These are phyloP conservation scores for Aspergillus sp. DNA, from an alignment of 2,329 filamentous ascomycete genomes.

Conservation along the genomic window DNA sequence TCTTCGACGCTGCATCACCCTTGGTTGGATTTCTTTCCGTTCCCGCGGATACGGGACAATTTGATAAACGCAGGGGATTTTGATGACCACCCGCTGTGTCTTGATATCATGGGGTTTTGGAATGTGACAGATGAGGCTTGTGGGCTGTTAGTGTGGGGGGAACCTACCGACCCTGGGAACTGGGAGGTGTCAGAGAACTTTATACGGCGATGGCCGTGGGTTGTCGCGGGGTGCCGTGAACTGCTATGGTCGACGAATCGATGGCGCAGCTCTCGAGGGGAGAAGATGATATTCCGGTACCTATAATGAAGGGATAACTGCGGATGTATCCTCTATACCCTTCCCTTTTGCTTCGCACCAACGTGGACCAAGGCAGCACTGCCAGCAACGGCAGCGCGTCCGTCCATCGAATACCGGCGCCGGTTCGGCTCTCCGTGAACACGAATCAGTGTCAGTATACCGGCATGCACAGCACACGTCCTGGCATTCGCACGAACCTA, in stretches of 20 bases:
- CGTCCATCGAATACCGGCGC: no score
- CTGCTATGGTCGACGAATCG: constrained; percentile 28
- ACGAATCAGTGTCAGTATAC: no score
- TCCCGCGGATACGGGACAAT: constrained; percentile 43
- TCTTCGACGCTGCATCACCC: constrained; percentile 42
- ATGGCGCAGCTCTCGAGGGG: constrained; percentile 28
- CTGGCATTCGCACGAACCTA: no score
- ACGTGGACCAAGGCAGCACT: no score
- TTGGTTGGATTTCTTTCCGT: constrained; percentile 34
- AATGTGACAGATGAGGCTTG: constrained; percentile 20
- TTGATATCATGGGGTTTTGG: constrained; percentile 38
- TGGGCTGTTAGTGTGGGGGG: constrained; percentile 51
- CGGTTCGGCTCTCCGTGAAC: no score
- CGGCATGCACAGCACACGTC: no score
- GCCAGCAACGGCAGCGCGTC: no score
- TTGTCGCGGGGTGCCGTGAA: constrained; percentile 28
- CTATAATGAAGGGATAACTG: constrained; percentile 9
- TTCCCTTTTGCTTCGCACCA: no score
- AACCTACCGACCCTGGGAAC: constrained; percentile 43
- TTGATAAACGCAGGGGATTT: constrained; percentile 31
- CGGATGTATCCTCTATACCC: background rate
- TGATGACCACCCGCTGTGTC: constrained; percentile 27
- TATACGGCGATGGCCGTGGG: constrained; percentile 46
- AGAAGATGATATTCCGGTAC: constrained; percentile 31
- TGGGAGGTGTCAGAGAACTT: constrained; percentile 53